Evolutionary conservation across 2,329 filamentous ascomycete genomes (phyloP), one percentile per base, ranked within the genome.

Genomic region (Phialocephala sp.): DNA sequence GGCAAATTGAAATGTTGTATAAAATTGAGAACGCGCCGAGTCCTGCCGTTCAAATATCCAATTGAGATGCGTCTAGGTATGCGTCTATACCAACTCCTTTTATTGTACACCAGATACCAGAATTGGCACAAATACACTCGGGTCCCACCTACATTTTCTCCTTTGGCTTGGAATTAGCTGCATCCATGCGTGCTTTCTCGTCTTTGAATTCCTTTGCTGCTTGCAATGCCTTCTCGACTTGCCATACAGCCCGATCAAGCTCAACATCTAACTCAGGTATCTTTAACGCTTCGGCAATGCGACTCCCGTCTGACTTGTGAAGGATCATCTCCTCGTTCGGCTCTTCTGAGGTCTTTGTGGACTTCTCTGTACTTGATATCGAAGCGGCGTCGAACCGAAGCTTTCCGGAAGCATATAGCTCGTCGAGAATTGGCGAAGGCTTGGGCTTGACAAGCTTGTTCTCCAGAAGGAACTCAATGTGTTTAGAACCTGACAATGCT

Each of bases 401-500:
- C 22, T 71, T 70, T 15, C 69, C 71, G 27, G 66, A 72, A 4
- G 74, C 62, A 76, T 98, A 99, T 59, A 96, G 82, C 59, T 87
- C 80, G 76, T 97, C 91, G 56, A 99, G 84, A 8, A 86, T 81
- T 15, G 85, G 80, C 0, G 90, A 93, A 0, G 93, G 89, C 15
- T 83, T 82, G 0, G 87, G 82, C 2, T 82, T 83, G 45, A 97
- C 81, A 35, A 95, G 85, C 57, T 90, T 87, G 70, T 94, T 89
- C 64, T 91, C 81, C 47, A 94, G 79, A 14, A 99, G 85, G 77
- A 92, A 95, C 71, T 94, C 87, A 39, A 98, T 81, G 76, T 98
- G 92, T 73, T 88, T 91, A 22, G 93, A 94, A 62, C 95, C 95
- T 43, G 88, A 87, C 62, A 97, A 81, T 61, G 95, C 95, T 80